A percentile compares a stretch with the other conserved stretches of the same genome.
These are phyloP conservation scores for Pichia paraexigua DNA, from an alignment of 805 yeast species.

Conservation along the genomic window DNA sequence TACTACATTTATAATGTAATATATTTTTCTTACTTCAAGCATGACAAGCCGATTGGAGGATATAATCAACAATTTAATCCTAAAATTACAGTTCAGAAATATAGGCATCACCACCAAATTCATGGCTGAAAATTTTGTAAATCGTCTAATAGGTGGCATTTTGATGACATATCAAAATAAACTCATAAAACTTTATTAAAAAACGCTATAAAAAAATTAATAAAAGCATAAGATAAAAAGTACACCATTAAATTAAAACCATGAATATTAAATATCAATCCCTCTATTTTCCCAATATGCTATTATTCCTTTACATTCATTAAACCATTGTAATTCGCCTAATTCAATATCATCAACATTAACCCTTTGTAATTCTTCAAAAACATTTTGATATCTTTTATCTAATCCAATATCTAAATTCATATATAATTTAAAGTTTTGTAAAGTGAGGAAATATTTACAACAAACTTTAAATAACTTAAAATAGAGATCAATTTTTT, in stretches of 20 bases:
- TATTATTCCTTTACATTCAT: slow-evolving; percentile 14
- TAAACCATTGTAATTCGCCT: slow-evolving; percentile 31
- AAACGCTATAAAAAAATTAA: not conserved
- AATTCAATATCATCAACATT: slow-evolving; percentile 31
- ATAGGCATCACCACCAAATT: too few relatives aligned
- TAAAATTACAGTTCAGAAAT: too few relatives aligned
- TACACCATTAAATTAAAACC: not conserved
- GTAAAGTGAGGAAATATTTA: slow-evolving; percentile 36
- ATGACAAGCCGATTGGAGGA: too few relatives aligned
- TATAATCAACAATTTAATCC: too few relatives aligned
- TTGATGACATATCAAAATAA: too few relatives aligned
- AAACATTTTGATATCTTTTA: slow-evolving; percentile 29
- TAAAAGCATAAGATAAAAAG: too few relatives aligned
- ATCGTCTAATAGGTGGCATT: too few relatives aligned
- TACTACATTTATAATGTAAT: too few relatives aligned
- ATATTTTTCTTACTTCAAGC: too few relatives aligned
- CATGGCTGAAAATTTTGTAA: too few relatives aligned
- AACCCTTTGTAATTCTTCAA: slow-evolving; percentile 26
- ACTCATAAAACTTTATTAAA: not conserved
- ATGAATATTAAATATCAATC: slow-evolving; percentile 3
- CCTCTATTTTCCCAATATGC: slow-evolving; percentile 12
- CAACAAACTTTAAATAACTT: slow-evolving; percentile 43
- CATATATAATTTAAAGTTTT: slow-evolving; percentile 35
- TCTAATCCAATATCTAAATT: slow-evolving; percentile 36
- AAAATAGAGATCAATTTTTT: slow-evolving; percentile 45